A percentile compares a stretch with the other conserved stretches of the same genome.
These are phyloP conservation scores for Pichia membranifaciens DNA, from an alignment of 805 yeast genomes.

Conservation along the genomic window DNA sequence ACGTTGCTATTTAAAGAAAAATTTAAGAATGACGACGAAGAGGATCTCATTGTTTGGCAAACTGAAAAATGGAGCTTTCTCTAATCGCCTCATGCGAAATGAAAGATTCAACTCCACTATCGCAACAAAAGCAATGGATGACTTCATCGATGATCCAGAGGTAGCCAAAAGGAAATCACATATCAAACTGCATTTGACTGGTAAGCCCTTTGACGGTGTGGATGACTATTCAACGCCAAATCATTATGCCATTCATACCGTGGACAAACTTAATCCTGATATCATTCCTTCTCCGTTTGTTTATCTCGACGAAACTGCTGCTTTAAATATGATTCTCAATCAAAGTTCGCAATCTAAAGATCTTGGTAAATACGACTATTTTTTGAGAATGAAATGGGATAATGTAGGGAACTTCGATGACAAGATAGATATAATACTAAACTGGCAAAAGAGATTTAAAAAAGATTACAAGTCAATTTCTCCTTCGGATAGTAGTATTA, in stretches of 20 bases:
- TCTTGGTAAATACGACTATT: slow-evolving; percentile 13
- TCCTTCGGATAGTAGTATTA: not conserved
- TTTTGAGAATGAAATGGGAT: slow-evolving; percentile 18
- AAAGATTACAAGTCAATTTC: not conserved
- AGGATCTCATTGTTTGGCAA: no score
- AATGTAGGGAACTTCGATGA: not conserved
- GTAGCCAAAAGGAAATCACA: not conserved
- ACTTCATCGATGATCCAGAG: not conserved
- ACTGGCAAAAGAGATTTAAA: slow-evolving; percentile 1
- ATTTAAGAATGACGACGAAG: no score
- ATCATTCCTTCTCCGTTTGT: slow-evolving; percentile 12
- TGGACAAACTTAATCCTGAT: slow-evolving; percentile 3
- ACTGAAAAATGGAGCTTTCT: no score
- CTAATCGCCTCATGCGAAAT: not conserved
- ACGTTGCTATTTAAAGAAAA: no score
- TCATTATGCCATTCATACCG: not conserved
- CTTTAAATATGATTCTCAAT: slow-evolving; percentile 15
- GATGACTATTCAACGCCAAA: not conserved
- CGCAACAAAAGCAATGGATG: not conserved
- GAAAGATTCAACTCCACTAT: slow-evolving; percentile 2
- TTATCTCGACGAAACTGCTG: slow-evolving; percentile 12
- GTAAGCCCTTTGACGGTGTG: slow-evolving; percentile 9
- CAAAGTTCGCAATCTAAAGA: not conserved
- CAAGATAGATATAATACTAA: not conserved
- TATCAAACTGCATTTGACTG: not conserved